Evolutionary conservation across 352 stramenopile species (phyloP).

Genomic region (Phytophthora crassamura): DNA sequence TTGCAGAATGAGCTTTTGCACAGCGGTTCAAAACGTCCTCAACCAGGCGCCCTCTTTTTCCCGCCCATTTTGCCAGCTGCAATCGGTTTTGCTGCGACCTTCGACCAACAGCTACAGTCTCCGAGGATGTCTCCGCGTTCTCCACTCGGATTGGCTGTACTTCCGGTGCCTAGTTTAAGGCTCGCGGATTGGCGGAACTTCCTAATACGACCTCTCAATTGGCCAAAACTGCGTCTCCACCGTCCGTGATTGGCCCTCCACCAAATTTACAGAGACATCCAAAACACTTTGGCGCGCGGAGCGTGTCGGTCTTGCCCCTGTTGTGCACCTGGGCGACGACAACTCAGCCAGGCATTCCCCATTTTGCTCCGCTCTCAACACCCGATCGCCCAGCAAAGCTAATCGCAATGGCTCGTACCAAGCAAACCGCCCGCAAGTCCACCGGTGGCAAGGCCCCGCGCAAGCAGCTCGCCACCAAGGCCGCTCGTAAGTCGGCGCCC

Average conservation of each 20-base stretch:
- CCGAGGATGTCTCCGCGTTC: constrained; percentile 19
- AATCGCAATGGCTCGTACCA: constrained; percentile 49
- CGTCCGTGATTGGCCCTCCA: constrained; percentile 31
- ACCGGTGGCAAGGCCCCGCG: constrained; percentile 94
- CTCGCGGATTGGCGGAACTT: constrained; percentile 39
- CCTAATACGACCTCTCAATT: not conserved
- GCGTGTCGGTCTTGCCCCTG: constrained; percentile 8
- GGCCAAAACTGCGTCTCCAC: not conserved
- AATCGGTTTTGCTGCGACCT: constrained; percentile 18
- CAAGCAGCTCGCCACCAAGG: constrained; percentile 95
- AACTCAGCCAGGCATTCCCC: constrained; percentile 38
- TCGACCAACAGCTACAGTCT: not conserved
- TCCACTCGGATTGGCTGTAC: constrained; percentile 40
- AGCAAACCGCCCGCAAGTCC: constrained; percentile 97
- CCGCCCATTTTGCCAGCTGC: constrained; percentile 20
- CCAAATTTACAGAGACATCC: constrained; percentile 6
- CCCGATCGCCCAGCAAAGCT: constrained; percentile 31
- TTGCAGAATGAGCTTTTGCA: constrained; percentile 58
- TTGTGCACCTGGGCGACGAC: not conserved
- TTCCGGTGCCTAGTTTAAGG: not conserved
- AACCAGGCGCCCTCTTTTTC: constrained; percentile 21
- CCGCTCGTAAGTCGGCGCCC: constrained; percentile 92
- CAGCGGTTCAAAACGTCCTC: constrained; percentile 5
- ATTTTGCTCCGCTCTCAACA: constrained; percentile 63
- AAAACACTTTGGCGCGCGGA: not conserved